A percentile compares a stretch with the other conserved stretches of the same genome.
Evolutionary conservation across 345 rosid species (phyloP).

Genomic region (Populus pruinosa): DNA sequence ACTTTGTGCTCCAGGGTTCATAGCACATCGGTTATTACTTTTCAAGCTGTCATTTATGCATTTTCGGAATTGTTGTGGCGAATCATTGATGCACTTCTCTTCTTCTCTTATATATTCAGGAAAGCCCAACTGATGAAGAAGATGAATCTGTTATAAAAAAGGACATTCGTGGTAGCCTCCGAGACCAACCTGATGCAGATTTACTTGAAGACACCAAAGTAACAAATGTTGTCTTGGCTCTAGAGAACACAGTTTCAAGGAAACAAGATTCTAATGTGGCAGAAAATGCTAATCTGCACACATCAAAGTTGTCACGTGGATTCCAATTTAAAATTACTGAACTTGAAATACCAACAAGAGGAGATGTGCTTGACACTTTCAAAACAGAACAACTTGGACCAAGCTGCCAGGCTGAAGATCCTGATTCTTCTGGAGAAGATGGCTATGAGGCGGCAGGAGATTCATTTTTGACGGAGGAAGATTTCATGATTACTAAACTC

Average conservation of each 20-base stretch:
- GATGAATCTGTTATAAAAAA: conserved; percentile 34
- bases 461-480: conserved; percentile 58
- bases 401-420: conserved; percentile 10
- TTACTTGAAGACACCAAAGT: conserved; percentile 19
- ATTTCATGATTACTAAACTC: conserved; percentile 53
- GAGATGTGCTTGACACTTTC: conserved; percentile 15
- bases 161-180: conserved; percentile 21
- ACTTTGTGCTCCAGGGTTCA: background rate
- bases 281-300: conserved; percentile 15
- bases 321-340: conserved; percentile 33
- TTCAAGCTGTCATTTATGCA: background rate
- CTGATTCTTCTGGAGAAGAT: conserved; percentile 39
- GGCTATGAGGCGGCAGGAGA: conserved; percentile 83
- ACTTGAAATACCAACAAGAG: conserved; percentile 36
- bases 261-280: conserved; percentile 14
- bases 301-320: conserved; percentile 30
- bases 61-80: conserved; percentile 4
- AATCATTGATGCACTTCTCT: conserved; percentile 4
- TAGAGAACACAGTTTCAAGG: conserved; percentile 13
- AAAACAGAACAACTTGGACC: conserved; percentile 15
- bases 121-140: conserved; percentile 57
- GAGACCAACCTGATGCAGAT: conserved; percentile 29
- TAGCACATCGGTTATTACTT: background rate
- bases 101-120: conserved; percentile 35
- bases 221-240: conserved; percentile 18